Percentiles rank a stretch among this genome's conserved stretches.
phyloP scores from a whole-genome alignment of 1,284 basidiomycete genomes.

The Leccinum subrobustum region DNA sequence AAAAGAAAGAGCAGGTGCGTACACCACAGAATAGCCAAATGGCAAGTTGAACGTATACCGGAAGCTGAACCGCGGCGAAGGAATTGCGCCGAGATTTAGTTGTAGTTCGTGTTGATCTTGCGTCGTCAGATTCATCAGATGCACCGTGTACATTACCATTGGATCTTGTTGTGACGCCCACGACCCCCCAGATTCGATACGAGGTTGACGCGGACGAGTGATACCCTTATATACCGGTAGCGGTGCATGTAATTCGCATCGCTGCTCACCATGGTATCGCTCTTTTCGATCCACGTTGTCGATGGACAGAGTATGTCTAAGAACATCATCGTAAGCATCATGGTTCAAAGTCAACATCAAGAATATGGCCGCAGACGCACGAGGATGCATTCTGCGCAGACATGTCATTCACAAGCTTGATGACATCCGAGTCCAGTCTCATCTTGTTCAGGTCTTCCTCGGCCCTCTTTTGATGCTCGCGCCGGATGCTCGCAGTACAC shows the following conservation, averaged over 20 bases:
- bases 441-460: conserved; percentile 5
- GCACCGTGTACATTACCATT: conserved; percentile 35
- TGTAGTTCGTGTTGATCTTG: conserved; percentile 44
- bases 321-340: not conserved
- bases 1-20: conserved; percentile 12
- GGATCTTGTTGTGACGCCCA: conserved; percentile 24
- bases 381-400: conserved; percentile 3
- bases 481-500: not conserved
- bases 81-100: conserved; percentile 37
- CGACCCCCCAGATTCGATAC: conserved; percentile 19
- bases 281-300: not conserved
- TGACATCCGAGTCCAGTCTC: conserved; percentile 19
- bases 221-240: not conserved
- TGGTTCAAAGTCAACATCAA: not conserved
- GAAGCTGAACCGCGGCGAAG: conserved; percentile 35
- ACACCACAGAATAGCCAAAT: conserved; percentile 37
- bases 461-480: conserved; percentile 1
- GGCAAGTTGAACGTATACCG: conserved; percentile 37
- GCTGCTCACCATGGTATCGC: conserved; percentile 1
- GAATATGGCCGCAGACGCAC: conserved; percentile 18
- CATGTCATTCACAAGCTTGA: conserved; percentile 25
- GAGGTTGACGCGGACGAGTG: not conserved
- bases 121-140: conserved; percentile 39
- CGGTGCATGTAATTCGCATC: not conserved
- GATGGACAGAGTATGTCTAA: conserved; percentile 19